These are phyloP conservation scores for Acacia melanoxylon DNA, from an alignment of 306 rosid species.

Conservation along the genomic window DNA sequence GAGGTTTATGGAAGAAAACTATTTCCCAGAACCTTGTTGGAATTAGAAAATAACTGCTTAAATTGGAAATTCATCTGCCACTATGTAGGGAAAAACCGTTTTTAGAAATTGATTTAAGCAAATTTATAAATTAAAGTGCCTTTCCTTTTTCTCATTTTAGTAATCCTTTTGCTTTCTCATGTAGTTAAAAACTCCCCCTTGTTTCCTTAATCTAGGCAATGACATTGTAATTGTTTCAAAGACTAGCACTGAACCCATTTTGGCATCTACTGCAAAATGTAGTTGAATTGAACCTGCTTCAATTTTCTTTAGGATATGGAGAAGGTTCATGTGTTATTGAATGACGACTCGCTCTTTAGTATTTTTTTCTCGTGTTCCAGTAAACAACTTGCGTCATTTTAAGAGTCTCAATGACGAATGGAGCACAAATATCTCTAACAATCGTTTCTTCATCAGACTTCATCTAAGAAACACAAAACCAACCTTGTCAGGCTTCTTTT, in stretches of 20 bases:
- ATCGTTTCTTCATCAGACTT: too few relatives aligned
- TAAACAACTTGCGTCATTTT: too few relatives aligned
- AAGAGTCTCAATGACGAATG: too few relatives aligned
- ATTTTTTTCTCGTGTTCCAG: too few relatives aligned
- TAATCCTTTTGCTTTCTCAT: background rate
- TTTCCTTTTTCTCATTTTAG: background rate
- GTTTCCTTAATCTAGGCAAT: background rate
- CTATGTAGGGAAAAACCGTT: background rate
- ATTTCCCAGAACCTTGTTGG: background rate
- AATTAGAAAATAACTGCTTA: background rate
- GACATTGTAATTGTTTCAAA: too few relatives aligned
- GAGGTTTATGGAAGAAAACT: background rate
- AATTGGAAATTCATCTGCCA: background rate
- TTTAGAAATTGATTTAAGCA: too few relatives aligned
- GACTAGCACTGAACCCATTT: background rate
- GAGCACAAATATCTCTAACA: too few relatives aligned
- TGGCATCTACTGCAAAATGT: background rate
- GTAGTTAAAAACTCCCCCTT: background rate
- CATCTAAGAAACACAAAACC: too few relatives aligned
- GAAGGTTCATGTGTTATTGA: too few relatives aligned
- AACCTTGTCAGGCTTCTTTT: too few relatives aligned
- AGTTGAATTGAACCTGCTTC: background rate
- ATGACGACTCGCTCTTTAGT: too few relatives aligned
- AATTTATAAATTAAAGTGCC: background rate
- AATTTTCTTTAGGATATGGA: slow-evolving; percentile 3